Evolutionary conservation across 768 basidiomycete species (phyloP).

Genomic region (Krasilnikovozyma curviuscula): DNA sequence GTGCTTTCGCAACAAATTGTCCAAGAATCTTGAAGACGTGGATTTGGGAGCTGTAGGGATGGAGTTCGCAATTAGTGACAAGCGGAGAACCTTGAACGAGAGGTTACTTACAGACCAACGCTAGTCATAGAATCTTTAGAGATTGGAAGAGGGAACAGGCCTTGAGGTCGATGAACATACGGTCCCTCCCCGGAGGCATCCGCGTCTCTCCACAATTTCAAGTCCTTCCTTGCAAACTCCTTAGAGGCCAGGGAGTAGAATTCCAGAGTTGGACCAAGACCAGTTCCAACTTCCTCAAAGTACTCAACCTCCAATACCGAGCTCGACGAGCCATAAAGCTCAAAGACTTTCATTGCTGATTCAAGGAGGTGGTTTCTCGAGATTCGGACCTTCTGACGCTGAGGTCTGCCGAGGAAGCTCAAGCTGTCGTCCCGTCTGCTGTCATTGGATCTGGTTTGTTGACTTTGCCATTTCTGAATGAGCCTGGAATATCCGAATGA

Average conservation of each 20-base stretch:
- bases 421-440: constrained; percentile 76
- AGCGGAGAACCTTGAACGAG: neutral
- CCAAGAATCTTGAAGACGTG: constrained; percentile 79
- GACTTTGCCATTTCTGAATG: constrained; percentile 84
- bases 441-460: constrained; percentile 50
- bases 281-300: constrained; percentile 96
- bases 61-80: neutral
- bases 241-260: constrained; percentile 95
- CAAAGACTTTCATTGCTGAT: constrained; percentile 85
- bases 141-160: constrained; percentile 68
- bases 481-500: constrained; percentile 94
- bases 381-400: constrained; percentile 90
- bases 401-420: constrained; percentile 74
- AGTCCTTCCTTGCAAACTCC: constrained; percentile 72
- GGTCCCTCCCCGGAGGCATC: constrained; percentile 40
- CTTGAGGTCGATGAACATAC: constrained; percentile 67
- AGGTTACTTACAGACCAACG: neutral
- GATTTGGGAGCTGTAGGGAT: constrained; percentile 16
- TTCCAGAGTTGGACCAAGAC: constrained; percentile 88
- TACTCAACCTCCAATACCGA: constrained; percentile 94
- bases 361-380: constrained; percentile 86
- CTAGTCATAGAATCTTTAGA: constrained; percentile 12
- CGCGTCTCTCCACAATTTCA: constrained; percentile 81
- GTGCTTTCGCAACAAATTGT: constrained; percentile 88
- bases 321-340: constrained; percentile 74